These are phyloP conservation scores for Thelonectria discophora DNA, from an alignment of 2,329 filamentous ascomycete genomes.

Conservation along the genomic window DNA sequence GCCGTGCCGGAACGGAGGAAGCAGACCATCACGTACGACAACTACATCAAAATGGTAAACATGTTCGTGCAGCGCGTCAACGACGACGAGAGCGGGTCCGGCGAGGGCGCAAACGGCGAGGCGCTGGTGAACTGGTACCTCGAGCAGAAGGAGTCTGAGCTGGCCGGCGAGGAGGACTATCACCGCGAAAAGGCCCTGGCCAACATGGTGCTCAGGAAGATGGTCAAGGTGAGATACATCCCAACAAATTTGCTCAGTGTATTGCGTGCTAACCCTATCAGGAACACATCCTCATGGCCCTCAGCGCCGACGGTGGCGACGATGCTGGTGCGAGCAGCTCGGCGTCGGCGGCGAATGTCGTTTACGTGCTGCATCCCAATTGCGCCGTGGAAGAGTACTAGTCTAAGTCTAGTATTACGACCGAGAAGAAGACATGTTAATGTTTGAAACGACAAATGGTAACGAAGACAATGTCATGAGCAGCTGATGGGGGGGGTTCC, in stretches of 20 bases:
- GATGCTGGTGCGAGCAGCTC: slow-evolving; percentile 57
- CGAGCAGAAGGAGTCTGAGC: slow-evolving; percentile 85
- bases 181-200: slow-evolving; percentile 77
- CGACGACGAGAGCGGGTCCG: slow-evolving; percentile 78
- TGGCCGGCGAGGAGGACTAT: slow-evolving; percentile 83
- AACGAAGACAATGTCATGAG: slow-evolving; percentile 23
- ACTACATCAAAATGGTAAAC: slow-evolving; percentile 92
- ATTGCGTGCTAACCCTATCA: slow-evolving; percentile 56
- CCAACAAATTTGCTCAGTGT: not conserved
- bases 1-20: slow-evolving; percentile 58
- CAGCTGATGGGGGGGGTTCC: not conserved
- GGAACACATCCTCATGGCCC: slow-evolving; percentile 88
- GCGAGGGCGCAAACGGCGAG: slow-evolving; percentile 86
- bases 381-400: slow-evolving; percentile 79
- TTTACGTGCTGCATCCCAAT: slow-evolving; percentile 95
- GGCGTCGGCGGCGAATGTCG: slow-evolving; percentile 53
- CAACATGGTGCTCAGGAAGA: slow-evolving; percentile 89
- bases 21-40: slow-evolving; percentile 94
- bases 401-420: slow-evolving; percentile 12
- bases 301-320: slow-evolving; percentile 67
- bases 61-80: slow-evolving; percentile 83
- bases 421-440: slow-evolving; percentile 28
- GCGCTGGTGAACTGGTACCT: slow-evolving; percentile 89
- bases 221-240: slow-evolving; percentile 79
- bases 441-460: slow-evolving; percentile 22